Base-by-base conservation (phyloP, 805 yeast genomes). In the Teunomyces cretensis region DNA sequence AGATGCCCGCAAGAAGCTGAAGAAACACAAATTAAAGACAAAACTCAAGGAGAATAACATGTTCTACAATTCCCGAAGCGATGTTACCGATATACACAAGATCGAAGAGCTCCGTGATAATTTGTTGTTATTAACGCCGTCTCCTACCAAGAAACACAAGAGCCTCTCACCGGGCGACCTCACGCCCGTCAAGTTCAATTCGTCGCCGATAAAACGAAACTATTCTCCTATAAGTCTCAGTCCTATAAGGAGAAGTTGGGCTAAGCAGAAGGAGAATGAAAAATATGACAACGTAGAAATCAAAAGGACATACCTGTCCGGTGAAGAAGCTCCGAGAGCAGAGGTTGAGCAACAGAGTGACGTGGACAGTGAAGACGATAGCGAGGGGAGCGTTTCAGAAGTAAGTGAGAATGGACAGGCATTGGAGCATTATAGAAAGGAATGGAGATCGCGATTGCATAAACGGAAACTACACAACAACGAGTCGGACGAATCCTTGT, bases 21-120 rank as follows among this genome's bases (percentile, higher is more conserved):
- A 36, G 28, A 41, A 44, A 24, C 46, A 49, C 14, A 44, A 49
- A 22, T 43, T 57, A 27, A 54, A 57, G 35, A 42, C 43, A 16
- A 48, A 50, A 28, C 48, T 61, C 36, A 60, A 60, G 44, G 22
- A 39, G 11, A 32, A 38, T 33, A 30, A 31, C 30, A 28, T 39
- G 27, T 41, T 42, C 38, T 28, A 38, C 38, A 39, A 31, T 26
- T 8, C 26, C 30, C 24, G 30, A 9, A 27, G n/a, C 11, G 26
- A 19, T 15, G 24, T 13, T 2, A n/a, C 6, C 16, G 39, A 35
- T 9, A 5, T 4, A 2, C 6, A 16, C 5, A 22, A 17, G 14
- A n/a, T 35, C 7, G 26, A 16, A 17, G 39, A 8, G 22, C 39
- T 39, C 26, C 19, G 31, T 11, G 47, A 44, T 19, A 44, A 44